Base-by-base conservation (phyloP, 148 eudicot genomes). In the Simmondsia chinensis region DNA sequence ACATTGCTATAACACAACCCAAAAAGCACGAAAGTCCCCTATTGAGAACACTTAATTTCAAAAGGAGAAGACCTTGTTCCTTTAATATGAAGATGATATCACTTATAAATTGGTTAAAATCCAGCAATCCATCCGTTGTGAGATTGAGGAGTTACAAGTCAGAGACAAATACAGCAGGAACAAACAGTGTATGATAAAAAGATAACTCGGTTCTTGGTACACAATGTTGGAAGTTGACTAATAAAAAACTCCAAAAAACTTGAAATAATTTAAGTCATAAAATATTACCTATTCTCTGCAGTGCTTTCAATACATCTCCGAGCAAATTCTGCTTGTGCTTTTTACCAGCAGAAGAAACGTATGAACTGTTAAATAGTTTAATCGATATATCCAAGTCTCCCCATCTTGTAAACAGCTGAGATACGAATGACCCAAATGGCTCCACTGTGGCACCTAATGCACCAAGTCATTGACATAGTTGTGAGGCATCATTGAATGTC, bases 381-480 rank as follows among this genome's bases (percentile, higher is more conserved):
- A 91, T 64, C 23, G 99, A 91, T 42, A 91, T 64, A 77, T 91
- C 94, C 63, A 91, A 57, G 68, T 91, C 95, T 37, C 95, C 95
- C 94, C 94, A 79, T 20, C 82, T 77, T 25, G 95, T 67, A 34
- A 67, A 91, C 11, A 91, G 95, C 77, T 85, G 68, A 46, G 95
- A 91, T 53, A 70, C 80, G 68, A 82, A 91, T 45, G 99, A 91
- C 54, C 99, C 99, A 68, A 66, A 91, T 41, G 99, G 95, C 61
- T 91, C 99, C 54, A 91, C 99, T 30, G 95, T 85, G 27, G 95
- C 95, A 72, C 99, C 99, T 89, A 61, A 17, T 21, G 61, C 53
- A 72, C 15, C 16, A 50, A 21, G 39, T 18, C 23, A 66, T 24
- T 6, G 39, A 44, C 29, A 52, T 9, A 6, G 16, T 12, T n/a